Conservation (phyloP, 306 rosid genomes). For the Begonia loranthoides region DNA sequence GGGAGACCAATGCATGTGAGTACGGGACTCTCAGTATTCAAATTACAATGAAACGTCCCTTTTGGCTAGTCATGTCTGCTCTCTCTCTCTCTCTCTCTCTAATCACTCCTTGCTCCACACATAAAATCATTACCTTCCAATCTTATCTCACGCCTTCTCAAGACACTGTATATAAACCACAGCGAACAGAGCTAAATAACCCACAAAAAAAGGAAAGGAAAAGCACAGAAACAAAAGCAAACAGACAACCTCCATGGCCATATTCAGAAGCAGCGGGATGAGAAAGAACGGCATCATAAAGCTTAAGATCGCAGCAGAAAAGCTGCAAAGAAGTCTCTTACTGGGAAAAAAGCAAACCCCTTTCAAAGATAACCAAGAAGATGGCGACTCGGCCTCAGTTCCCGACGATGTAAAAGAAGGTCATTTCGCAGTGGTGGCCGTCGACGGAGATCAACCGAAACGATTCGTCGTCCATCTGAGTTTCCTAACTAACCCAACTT, state of each 20-base stretch:
- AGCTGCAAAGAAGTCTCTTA: constrained; percentile 44
- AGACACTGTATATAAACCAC: too few species aligned
- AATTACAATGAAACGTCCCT: too few species aligned
- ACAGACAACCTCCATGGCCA: constrained; percentile 23
- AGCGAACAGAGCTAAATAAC: too few species aligned
- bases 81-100: too few species aligned
- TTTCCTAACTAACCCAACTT: constrained; percentile 43
- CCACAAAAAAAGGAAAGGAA: too few species aligned
- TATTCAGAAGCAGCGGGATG: constrained; percentile 9
- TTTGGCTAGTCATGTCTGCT: too few species aligned
- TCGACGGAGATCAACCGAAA: constrained; percentile 29
- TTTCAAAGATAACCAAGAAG: constrained; percentile 5
- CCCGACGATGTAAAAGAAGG: constrained; percentile 77
- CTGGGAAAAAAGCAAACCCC: constrained; percentile 1
- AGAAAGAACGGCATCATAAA: constrained; percentile 40
- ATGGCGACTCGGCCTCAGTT: constrained; percentile 17
- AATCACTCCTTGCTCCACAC: too few species aligned
- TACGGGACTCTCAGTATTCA: too few species aligned
- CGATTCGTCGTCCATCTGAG: constrained; percentile 58
- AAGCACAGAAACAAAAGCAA: too few species aligned
- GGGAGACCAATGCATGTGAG: too few species aligned
- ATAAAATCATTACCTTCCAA: too few species aligned
- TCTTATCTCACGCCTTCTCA: too few species aligned
- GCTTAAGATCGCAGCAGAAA: constrained; percentile 40
- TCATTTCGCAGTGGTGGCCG: constrained; percentile 70